Conservation (phyloP, 495 filamentous ascomycete genomes). For the Podospora anserina region DNA sequence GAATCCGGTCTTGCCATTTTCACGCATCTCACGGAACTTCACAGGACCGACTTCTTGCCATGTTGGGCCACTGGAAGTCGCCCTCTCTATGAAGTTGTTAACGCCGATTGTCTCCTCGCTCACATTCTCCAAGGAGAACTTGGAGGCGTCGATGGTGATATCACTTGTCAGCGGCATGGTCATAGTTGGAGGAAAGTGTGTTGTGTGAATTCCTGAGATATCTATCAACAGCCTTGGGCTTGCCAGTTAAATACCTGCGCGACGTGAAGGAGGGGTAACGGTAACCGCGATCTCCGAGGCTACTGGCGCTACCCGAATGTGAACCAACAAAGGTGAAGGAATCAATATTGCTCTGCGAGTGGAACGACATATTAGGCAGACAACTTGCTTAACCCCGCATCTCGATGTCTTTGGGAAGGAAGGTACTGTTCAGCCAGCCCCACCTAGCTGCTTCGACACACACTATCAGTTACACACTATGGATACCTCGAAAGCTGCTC, state of each 20-base stretch:
- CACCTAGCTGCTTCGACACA: neutral
- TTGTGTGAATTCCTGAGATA: no score
- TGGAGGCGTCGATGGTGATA: slow-evolving; percentile 10
- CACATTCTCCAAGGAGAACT: slow-evolving; percentile 3
- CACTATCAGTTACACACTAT: no score
- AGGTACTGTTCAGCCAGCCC: neutral
- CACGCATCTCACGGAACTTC: slow-evolving; percentile 7
- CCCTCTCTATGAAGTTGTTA: neutral
- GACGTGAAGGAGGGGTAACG: neutral
- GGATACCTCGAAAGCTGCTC: no score
- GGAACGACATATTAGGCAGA: neutral
- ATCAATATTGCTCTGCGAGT: neutral
- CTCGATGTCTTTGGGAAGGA: neutral
- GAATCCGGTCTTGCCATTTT: slow-evolving; percentile 10
- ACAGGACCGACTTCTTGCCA: slow-evolving; percentile 12
- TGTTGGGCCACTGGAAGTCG: neutral
- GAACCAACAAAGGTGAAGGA: neutral
- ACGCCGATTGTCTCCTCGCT: slow-evolving; percentile 10
- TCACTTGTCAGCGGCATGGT: slow-evolving; percentile 3
- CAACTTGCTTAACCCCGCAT: neutral
- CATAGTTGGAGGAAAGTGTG: neutral
- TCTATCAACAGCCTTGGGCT: no score
- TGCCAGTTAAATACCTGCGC: neutral
- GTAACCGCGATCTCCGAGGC: neutral
- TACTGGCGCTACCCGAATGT: neutral